These are phyloP conservation scores for Pichia phayaonensis DNA, from an alignment of 805 yeast genomes.

Conservation along the genomic window DNA sequence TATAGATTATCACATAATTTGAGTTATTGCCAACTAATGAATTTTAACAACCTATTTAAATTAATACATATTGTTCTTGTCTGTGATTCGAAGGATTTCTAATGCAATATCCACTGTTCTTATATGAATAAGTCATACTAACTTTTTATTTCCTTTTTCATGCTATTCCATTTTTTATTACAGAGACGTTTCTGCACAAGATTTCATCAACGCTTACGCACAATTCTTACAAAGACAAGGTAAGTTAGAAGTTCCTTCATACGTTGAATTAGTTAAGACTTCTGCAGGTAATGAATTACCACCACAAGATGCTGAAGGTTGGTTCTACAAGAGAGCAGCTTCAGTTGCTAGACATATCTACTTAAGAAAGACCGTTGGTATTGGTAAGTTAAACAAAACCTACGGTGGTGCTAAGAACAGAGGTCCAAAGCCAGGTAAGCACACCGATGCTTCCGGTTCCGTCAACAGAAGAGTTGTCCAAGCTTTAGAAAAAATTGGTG, in stretches of 20 bases:
- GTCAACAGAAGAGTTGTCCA: conserved; percentile 98
- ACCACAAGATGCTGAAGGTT: conserved; percentile 98
- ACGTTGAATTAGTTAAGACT: conserved; percentile 99
- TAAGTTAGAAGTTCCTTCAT: conserved; percentile 99
- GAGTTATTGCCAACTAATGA: no score
- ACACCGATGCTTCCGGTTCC: conserved; percentile 98
- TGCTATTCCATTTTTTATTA: conserved; percentile 19
- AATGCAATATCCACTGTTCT: no score
- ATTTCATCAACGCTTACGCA: conserved; percentile 98
- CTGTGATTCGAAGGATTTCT: no score
- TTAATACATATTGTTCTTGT: no score
- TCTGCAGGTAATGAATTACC: conserved; percentile 98
- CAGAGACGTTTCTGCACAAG: conserved; percentile 99
- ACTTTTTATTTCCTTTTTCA: background rate
- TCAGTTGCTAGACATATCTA: conserved; percentile 99
- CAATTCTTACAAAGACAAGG: conserved; percentile 99
- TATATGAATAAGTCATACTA: conserved; percentile 1
- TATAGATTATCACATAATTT: no score
- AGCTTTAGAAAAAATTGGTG: conserved; percentile 97
- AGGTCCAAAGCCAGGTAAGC: conserved; percentile 98
- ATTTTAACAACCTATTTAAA: no score
- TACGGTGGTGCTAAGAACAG: conserved; percentile 99
- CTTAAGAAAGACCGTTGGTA: conserved; percentile 99
- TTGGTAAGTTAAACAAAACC: conserved; percentile 96
- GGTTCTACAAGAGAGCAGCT: conserved; percentile 99